A percentile compares a stretch with the other conserved stretches of the same genome.
Evolutionary conservation across 2,329 filamentous ascomycete genomes (phyloP).

Genomic region (Epichloe sp.): DNA sequence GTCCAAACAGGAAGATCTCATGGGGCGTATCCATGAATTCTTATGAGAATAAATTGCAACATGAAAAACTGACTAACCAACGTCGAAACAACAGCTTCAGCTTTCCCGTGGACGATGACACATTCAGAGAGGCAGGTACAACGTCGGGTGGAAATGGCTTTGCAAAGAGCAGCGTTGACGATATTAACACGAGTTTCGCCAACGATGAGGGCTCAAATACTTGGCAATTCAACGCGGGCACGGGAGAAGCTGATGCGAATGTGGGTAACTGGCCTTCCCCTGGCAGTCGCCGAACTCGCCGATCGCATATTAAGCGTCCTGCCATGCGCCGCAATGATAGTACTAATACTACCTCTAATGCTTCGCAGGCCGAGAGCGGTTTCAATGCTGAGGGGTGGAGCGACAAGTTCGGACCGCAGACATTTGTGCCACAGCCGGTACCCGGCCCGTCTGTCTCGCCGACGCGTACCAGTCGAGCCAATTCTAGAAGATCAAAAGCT

Average conservation of each 20-base stretch:
- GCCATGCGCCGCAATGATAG: constrained; percentile 10
- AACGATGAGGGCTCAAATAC: constrained; percentile 30
- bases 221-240: constrained; percentile 41
- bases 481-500: constrained; percentile 47
- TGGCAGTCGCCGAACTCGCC: constrained; percentile 25
- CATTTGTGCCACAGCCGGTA: constrained; percentile 35
- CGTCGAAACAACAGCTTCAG: constrained; percentile 33
- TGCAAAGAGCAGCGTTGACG: constrained; percentile 39
- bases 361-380: constrained; percentile 14
- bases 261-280: constrained; percentile 24
- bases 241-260: constrained; percentile 16
- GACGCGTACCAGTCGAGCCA: constrained; percentile 27
- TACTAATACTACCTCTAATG: constrained; percentile 11
- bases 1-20: background rate
- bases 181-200: constrained; percentile 49
- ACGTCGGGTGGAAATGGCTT: constrained; percentile 22
- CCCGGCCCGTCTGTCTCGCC: constrained; percentile 29
- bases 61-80: constrained; percentile 19
- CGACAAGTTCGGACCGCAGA: constrained; percentile 39
- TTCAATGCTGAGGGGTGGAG: constrained; percentile 43
- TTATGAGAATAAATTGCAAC: background rate
- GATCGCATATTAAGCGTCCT: constrained; percentile 23
- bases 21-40: background rate
- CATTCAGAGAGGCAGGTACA: constrained; percentile 18
- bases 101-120: constrained; percentile 31